phyloP scores from a whole-genome alignment of 2,329 filamentous ascomycete species.

The Nothophaeocryptopus gaeumannii region DNA sequence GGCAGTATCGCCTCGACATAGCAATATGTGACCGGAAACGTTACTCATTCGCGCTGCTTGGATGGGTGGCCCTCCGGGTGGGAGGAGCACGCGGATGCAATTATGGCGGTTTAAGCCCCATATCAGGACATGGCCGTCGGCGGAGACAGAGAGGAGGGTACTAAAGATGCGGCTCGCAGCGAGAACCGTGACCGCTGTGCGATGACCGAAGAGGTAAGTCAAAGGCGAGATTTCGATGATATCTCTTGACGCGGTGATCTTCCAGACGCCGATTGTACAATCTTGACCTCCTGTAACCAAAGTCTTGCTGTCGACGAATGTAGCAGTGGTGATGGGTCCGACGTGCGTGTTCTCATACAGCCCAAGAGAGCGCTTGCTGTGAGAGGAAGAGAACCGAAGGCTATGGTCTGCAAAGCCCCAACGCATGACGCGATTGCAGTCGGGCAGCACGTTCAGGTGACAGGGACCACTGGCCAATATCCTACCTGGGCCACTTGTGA shows the following conservation, averaged over 20 bases:
- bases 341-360: constrained; percentile 93
- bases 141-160: constrained; percentile 77
- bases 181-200: constrained; percentile 74
- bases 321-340: constrained; percentile 77
- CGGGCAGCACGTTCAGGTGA: constrained; percentile 79
- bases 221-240: constrained; percentile 74
- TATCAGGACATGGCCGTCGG: constrained; percentile 77
- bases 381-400: constrained; percentile 89
- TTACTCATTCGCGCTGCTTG: constrained; percentile 87
- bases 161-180: constrained; percentile 86
- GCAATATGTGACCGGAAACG: constrained; percentile 81
- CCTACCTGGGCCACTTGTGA: constrained; percentile 76
- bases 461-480: constrained; percentile 81
- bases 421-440: constrained; percentile 86
- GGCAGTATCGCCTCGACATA: constrained; percentile 74
- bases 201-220: constrained; percentile 85
- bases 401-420: constrained; percentile 96
- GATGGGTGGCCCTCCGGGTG: constrained; percentile 55
- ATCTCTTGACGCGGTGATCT: constrained; percentile 59
- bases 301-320: constrained; percentile 85
- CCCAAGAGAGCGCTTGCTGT: constrained; percentile 76
- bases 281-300: constrained; percentile 90
- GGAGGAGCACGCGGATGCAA: constrained; percentile 58
- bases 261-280: constrained; percentile 84
- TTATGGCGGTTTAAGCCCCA: constrained; percentile 93